Evolutionary conservation across 768 basidiomycete genomes (phyloP), one percentile per base, ranked within the genome.

Genomic region (Auriscalpium microsporum): DNA sequence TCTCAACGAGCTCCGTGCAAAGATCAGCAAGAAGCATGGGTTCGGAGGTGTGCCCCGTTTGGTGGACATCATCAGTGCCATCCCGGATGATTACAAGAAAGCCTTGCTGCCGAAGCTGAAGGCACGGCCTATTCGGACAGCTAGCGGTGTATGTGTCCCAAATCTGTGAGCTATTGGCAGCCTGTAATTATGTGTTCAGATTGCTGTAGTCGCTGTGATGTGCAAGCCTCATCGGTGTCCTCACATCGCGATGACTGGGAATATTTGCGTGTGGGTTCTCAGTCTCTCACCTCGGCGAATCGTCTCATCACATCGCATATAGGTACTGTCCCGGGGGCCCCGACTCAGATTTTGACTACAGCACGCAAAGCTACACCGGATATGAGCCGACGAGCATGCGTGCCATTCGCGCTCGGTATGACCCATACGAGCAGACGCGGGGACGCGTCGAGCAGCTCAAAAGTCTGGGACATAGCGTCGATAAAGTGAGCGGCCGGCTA

Each of bases 161-260:
- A 46, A 23, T 38, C 44, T 45, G 8, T 8, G 9, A 16, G 14
- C 14, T 52, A 19, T 9, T 17, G n/a, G 34, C 52, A 13, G 8
- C 1, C 34, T 14, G 38, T 53, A 50, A 33, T 17, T 14, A 49
- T 40, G 3, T 23, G 34, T 45, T 36, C 47, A 95, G 93, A 94
- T 98, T 56, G 96, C 95, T 14, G 95, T 98, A 21, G 96, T 99
- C 13, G 96, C 96, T 9, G 95, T 99, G n/a, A 99, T 99, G 96
- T 95, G 94, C 75, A 99, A 98, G 67, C 96, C 96, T 1, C 96
- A 99, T 76, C 82, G 96, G 53, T 99, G 96, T 76, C 96, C 96
- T 4, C 96, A 99, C 73, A 98, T 99, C 54, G 96, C 96, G 8
- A 96, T 99, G 92, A 99, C 96, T 0, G 96, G 96, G 33, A 99